A percentile compares a stretch with the other conserved stretches of the same genome.
Conservation (phyloP, 164 flowering plant genomes). For the Kalanchoe fedtschenkoi region DNA sequence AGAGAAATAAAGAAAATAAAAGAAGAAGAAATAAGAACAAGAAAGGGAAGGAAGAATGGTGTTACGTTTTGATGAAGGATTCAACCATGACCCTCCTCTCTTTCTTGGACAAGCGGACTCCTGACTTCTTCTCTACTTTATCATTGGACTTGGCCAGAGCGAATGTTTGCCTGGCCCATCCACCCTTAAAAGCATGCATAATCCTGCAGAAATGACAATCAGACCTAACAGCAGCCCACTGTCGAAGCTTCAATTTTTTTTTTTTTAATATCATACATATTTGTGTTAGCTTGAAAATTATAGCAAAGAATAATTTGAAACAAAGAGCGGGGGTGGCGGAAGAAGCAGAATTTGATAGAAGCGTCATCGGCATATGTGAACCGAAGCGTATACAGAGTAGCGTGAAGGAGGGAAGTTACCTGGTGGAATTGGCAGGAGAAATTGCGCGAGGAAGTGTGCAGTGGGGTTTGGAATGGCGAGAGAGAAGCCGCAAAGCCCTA, state of each 20-base stretch:
- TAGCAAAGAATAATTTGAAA: background rate
- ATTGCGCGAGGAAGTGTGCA: background rate
- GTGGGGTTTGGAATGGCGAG: background rate
- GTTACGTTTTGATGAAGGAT: conserved; percentile 71
- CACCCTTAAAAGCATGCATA: conserved; percentile 64
- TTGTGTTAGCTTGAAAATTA: too few species aligned
- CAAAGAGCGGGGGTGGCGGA: too few species aligned
- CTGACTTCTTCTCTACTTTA: conserved; percentile 56
- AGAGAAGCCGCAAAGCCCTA: conserved; percentile 1
- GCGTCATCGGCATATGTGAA: background rate
- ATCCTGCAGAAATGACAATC: conserved; percentile 7
- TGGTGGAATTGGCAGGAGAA: background rate
- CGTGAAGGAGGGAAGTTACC: background rate
- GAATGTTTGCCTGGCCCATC: conserved; percentile 70
- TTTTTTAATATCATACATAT: too few species aligned
- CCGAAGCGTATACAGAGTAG: background rate
- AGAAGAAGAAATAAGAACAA: background rate
- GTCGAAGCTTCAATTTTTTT: background rate
- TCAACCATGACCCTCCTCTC: conserved; percentile 78
- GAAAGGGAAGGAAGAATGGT: background rate
- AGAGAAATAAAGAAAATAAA: background rate
- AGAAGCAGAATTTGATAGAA: too few species aligned
- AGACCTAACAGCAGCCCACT: background rate
- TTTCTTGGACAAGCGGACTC: conserved; percentile 72
- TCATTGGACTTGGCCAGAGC: conserved; percentile 62